A percentile compares a stretch with the other conserved stretches of the same genome.
Conservation (phyloP, 345 rosid genomes). For the Dovyalis caffra region DNA sequence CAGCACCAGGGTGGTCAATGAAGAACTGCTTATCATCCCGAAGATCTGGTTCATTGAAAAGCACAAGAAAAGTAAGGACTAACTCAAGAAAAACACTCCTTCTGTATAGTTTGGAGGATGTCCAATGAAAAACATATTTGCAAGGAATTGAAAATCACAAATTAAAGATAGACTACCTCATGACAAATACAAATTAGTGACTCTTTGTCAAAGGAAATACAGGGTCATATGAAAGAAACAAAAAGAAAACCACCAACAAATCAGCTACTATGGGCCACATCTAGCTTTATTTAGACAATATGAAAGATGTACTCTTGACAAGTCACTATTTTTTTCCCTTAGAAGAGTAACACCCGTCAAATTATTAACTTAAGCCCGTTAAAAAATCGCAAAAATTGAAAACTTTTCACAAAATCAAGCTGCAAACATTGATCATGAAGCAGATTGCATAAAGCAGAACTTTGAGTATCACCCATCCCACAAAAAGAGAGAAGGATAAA, state of each 20-base stretch:
- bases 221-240: neutral
- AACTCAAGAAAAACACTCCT: neutral
- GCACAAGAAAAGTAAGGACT: neutral
- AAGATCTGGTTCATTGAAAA: constrained; percentile 26
- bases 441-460: neutral
- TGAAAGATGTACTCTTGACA: neutral
- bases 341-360: neutral
- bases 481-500: neutral
- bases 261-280: neutral
- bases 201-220: neutral
- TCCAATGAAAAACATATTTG: neutral
- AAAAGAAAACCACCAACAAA: neutral
- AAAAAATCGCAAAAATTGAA: neutral
- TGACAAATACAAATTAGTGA: neutral
- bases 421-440: neutral
- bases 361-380: neutral
- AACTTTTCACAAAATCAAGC: neutral
- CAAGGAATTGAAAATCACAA: neutral
- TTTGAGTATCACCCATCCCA: neutral
- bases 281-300: neutral
- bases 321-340: neutral
- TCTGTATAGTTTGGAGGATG: neutral
- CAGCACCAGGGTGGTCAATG: constrained; percentile 37
- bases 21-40: constrained; percentile 38
- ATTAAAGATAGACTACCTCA: neutral